Conservation (phyloP, 345 rosid genomes). For the Aethionema arabicum region DNA sequence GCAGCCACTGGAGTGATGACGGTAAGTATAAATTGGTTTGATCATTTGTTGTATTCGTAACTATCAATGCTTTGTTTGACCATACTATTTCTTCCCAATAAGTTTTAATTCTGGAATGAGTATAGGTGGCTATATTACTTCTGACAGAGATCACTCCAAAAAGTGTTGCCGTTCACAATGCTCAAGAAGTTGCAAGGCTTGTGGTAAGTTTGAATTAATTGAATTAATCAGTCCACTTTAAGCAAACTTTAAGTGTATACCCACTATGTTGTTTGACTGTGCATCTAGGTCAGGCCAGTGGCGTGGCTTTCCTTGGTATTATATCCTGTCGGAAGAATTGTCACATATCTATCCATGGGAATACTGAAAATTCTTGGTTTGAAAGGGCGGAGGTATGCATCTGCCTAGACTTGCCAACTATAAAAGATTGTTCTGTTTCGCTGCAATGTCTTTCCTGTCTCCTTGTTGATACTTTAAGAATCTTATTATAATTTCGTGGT, state of each 20-base stretch:
- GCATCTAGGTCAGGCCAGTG: constrained; percentile 96
- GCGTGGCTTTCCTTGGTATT: constrained; percentile 96
- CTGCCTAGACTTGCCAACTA: constrained; percentile 25
- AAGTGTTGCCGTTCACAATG: constrained; percentile 96
- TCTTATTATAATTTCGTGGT: constrained; percentile 5
- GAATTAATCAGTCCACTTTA: constrained; percentile 10
- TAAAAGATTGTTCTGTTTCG: not conserved
- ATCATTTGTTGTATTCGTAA: not conserved
- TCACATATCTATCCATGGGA: constrained; percentile 93
- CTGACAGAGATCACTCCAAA: constrained; percentile 99
- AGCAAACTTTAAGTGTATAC: constrained; percentile 8
- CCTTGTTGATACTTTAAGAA: constrained; percentile 6
- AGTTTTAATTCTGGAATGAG: constrained; percentile 18
- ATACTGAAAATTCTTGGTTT: constrained; percentile 92
- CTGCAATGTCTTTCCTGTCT: constrained; percentile 23
- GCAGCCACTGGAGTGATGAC: constrained; percentile 99
- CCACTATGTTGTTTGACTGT: constrained; percentile 38
- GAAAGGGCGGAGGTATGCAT: constrained; percentile 84
- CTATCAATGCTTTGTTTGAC: constrained; percentile 1
- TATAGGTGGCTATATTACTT: constrained; percentile 86
- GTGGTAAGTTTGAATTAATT: constrained; percentile 60
- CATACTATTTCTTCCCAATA: constrained; percentile 9
- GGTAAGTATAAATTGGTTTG: constrained; percentile 47
- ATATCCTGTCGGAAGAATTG: constrained; percentile 95
- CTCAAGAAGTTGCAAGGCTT: constrained; percentile 89